Evolutionary conservation across 202 grass and related monocot species (phyloP), one percentile per base, ranked within the genome.

Genomic region (Panicum virgatum): DNA sequence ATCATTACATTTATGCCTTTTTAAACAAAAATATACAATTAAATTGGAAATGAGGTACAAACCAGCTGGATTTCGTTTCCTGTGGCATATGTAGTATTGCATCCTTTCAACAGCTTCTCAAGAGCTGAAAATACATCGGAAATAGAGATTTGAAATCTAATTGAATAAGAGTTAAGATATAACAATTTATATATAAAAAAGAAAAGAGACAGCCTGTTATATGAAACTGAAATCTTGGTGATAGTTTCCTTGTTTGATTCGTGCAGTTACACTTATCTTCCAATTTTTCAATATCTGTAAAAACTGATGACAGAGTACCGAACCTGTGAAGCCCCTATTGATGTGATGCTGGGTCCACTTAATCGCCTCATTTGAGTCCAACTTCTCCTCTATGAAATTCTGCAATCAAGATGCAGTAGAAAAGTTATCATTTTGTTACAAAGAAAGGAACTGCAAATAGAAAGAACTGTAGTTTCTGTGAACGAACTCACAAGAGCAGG

Each of bases 261-360:
- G n/a, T n/a, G n/a, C n/a, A n/a, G n/a, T n/a, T n/a, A n/a, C n/a
- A n/a, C n/a, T n/a, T n/a, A n/a, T n/a, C n/a, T n/a, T n/a, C n/a
- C n/a, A n/a, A n/a, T n/a, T n/a, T n/a, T n/a, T n/a, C n/a, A n/a
- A n/a, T n/a, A n/a, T n/a, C n/a, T 19, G 8, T 39, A 8, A 30
- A 76, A 58, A 5, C 25, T 30, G 27, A 7, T 46, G 18, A 56
- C 9, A 56, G 19, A 56, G 50, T 48, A 27, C 44, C 30, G 37
- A 87, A 95, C 90, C 92, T 90, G 82, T 80, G 79, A 92, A 95
- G 18, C 92, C 92, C 63, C 76, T 95, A 64, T 95, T 86, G 71
- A 92, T 86, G 12, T 92, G 85, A 78, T 84, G 42, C 52, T 90
- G 87, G 44, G 4, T 61, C 82, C 87, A 95, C 53, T 69, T 56